A percentile compares a stretch with the other conserved stretches of the same genome.
Evolutionary conservation across 345 rosid genomes (phyloP).

Genomic region (Linum trigynum): DNA sequence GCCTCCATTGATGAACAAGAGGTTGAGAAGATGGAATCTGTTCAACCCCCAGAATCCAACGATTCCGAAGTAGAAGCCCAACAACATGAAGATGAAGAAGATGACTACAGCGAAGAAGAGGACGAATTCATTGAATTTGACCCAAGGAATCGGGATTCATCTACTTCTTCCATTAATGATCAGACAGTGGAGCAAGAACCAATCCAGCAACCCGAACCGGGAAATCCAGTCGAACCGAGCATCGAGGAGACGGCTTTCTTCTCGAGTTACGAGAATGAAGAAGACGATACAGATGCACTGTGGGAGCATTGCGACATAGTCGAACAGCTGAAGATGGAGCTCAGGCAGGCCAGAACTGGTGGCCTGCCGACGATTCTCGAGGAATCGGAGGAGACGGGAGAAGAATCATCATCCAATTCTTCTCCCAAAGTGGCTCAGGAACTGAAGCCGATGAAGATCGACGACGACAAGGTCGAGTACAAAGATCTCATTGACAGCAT

Average conservation of each 20-base stretch:
- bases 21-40: constrained; percentile 9
- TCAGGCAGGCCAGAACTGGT: constrained; percentile 52
- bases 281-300: constrained; percentile 24
- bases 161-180: background rate
- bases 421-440: constrained; percentile 25
- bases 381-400: constrained; percentile 41
- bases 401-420: background rate
- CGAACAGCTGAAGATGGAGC: constrained; percentile 55
- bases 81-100: constrained; percentile 6
- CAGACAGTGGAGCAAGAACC: constrained; percentile 14
- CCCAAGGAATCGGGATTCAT: background rate
- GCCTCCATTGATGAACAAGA: constrained; percentile 6
- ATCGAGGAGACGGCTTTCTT: background rate
- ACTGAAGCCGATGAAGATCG: constrained; percentile 49
- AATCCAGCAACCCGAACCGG: background rate
- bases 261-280: constrained; percentile 20
- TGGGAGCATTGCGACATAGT: constrained; percentile 46
- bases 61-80: constrained; percentile 23
- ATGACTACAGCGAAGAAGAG: constrained; percentile 5
- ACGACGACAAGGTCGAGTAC: constrained; percentile 35
- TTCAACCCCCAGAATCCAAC: constrained; percentile 21
- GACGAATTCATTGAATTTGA: constrained; percentile 3
- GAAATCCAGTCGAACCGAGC: constrained; percentile 15
- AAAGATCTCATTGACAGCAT: constrained; percentile 42
- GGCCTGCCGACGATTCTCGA: constrained; percentile 78